Evolutionary conservation across 805 yeast species (phyloP).

Genomic region (Candida railenensis): DNA sequence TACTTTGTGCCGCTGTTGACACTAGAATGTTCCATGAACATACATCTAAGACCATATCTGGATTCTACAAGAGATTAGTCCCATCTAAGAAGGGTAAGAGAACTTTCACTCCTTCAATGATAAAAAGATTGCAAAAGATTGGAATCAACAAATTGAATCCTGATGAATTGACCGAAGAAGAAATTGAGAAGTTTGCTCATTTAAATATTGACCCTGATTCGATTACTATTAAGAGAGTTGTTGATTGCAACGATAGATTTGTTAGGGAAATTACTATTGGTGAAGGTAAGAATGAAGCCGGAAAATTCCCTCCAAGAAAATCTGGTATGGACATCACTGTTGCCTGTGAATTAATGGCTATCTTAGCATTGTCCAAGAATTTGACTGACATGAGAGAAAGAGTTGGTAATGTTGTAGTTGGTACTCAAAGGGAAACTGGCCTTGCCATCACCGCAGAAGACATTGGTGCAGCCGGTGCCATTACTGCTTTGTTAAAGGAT

Average conservation of each 20-base stretch:
- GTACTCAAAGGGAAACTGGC: slow-evolving; percentile 64
- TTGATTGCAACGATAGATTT: slow-evolving; percentile 91
- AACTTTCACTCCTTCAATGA: slow-evolving; percentile 75
- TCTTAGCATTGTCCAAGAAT: slow-evolving; percentile 77
- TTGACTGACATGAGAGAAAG: slow-evolving; percentile 83
- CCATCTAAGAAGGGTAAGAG: slow-evolving; percentile 83
- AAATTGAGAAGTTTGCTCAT: slow-evolving; percentile 71
- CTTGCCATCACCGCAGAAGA: slow-evolving; percentile 92
- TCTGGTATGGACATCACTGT: slow-evolving; percentile 97
- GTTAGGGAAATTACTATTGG: slow-evolving; percentile 88
- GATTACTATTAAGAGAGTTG: slow-evolving; percentile 89
- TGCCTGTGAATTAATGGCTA: slow-evolving; percentile 96
- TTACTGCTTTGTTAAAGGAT: slow-evolving; percentile 91
- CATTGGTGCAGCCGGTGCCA: slow-evolving; percentile 92
- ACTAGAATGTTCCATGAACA: slow-evolving; percentile 95
- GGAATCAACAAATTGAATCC: slow-evolving; percentile 85
- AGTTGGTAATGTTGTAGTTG: slow-evolving; percentile 88
- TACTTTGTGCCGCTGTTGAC: slow-evolving; percentile 94
- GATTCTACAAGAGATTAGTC: slow-evolving; percentile 81
- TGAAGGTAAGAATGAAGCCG: slow-evolving; percentile 80
- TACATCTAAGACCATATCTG: slow-evolving; percentile 75
- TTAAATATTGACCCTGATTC: slow-evolving; percentile 87
- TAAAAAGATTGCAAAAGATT: slow-evolving; percentile 69
- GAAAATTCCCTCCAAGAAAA: slow-evolving; percentile 74
- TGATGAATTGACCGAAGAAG: slow-evolving; percentile 74